Percentiles rank a stretch among this genome's conserved stretches.
Evolutionary conservation across 192 early-diverging fungal species (phyloP).

Genomic region (Coemansia aciculifera): DNA sequence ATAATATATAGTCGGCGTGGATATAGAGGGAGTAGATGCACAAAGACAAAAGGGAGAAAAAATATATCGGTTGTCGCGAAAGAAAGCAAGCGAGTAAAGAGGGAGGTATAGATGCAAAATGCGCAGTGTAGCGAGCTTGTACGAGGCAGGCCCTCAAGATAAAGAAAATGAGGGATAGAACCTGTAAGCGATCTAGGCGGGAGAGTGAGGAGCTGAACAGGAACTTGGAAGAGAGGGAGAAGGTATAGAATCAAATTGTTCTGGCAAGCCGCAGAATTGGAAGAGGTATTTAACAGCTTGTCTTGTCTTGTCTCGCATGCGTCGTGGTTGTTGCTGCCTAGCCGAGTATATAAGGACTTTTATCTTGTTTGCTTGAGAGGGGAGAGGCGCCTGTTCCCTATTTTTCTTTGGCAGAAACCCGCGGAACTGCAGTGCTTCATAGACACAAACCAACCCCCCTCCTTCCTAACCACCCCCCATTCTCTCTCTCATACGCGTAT

Average conservation of each 20-base stretch:
- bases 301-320: conserved; percentile 33
- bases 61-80: conserved; percentile 3
- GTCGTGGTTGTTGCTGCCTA: conserved; percentile 30
- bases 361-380: conserved; percentile 12
- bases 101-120: neutral
- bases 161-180: conserved; percentile 10
- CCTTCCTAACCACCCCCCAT: conserved; percentile 1
- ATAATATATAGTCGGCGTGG: neutral
- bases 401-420: conserved; percentile 1
- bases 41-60: neutral
- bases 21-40: conserved; percentile 1
- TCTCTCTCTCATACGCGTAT: neutral
- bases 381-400: conserved; percentile 6
- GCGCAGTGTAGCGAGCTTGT: conserved; percentile 6
- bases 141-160: neutral
- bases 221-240: conserved; percentile 25
- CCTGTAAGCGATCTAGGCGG: conserved; percentile 6
- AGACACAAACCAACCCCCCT: neutral
- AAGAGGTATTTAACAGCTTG: conserved; percentile 53
- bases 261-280: conserved; percentile 45
- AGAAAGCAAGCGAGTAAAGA: neutral
- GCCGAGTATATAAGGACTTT: conserved; percentile 16
- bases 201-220: conserved; percentile 7
- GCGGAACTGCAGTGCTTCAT: neutral
- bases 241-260: conserved; percentile 51